phyloP scores from a whole-genome alignment of 1,284 basidiomycete species.

The Ustilago vetiveriae region DNA sequence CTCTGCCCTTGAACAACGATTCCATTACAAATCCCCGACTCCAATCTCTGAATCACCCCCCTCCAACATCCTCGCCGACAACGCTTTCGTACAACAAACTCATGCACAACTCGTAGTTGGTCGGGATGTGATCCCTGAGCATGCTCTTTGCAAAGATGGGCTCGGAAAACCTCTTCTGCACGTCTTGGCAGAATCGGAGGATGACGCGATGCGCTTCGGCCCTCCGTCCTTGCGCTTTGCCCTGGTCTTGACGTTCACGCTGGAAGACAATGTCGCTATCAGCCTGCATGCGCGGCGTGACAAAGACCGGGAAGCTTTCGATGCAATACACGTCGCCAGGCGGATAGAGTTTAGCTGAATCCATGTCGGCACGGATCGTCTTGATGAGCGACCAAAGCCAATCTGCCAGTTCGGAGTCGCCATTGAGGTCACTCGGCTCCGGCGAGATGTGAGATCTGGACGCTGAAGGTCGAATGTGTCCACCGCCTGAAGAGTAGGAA shows the following conservation, averaged over 20 bases:
- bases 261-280: conserved; percentile 29
- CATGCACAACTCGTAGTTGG: conserved; percentile 59
- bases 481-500: conserved; percentile 41
- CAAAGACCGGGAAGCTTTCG: conserved; percentile 57
- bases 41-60: too few relatives aligned
- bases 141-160: conserved; percentile 67
- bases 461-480: conserved; percentile 9
- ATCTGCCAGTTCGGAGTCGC: conserved; percentile 48
- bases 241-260: background rate
- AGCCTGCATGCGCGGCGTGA: conserved; percentile 44
- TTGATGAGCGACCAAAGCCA: conserved; percentile 63
- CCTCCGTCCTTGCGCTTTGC: conserved; percentile 12
- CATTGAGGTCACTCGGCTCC: background rate
- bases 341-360: conserved; percentile 54
- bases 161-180: conserved; percentile 70
- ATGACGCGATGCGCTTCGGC: conserved; percentile 69
- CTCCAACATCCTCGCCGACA: conserved; percentile 11
- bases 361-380: conserved; percentile 60
- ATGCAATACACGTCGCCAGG: conserved; percentile 60
- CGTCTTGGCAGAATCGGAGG: conserved; percentile 69
- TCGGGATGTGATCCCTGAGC: conserved; percentile 59
- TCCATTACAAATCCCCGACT: too few relatives aligned
- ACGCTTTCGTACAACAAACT: conserved; percentile 51
- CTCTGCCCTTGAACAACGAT: too few relatives aligned
- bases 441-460: background rate